These are phyloP conservation scores for Sporothrix variecibatus DNA, from an alignment of 2,329 filamentous ascomycete species.

Conservation along the genomic window DNA sequence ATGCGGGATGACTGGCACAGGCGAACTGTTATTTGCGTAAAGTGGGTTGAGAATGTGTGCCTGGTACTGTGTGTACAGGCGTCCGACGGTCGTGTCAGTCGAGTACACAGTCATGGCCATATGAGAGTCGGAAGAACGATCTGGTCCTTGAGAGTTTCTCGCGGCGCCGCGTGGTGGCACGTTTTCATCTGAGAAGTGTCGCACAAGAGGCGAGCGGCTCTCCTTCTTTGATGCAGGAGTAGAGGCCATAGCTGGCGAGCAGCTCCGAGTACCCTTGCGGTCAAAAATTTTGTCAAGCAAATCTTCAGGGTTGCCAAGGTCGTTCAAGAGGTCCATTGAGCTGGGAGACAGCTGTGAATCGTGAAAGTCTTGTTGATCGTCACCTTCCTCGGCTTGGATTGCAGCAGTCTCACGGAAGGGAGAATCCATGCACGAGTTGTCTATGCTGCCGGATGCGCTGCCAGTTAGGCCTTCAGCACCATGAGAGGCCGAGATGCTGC, in stretches of 20 bases:
- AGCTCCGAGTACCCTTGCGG: not conserved
- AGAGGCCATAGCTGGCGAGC: not conserved
- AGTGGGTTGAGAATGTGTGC: slow-evolving; percentile 24
- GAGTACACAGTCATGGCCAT: slow-evolving; percentile 27
- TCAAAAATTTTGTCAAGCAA: slow-evolving; percentile 21
- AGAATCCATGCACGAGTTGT: not conserved
- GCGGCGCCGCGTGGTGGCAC: not conserved
- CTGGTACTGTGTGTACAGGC: slow-evolving; percentile 39
- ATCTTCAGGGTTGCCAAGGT: slow-evolving; percentile 2
- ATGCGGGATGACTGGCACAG: not conserved
- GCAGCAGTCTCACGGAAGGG: slow-evolving; percentile 20
- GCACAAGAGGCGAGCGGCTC: not conserved
- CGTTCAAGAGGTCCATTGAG: not conserved
- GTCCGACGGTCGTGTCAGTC: slow-evolving; percentile 39
- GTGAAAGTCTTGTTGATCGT: not conserved
- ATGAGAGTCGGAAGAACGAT: slow-evolving; percentile 22
- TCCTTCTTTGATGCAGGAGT: not conserved
- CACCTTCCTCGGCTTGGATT: not conserved
- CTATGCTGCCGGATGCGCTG: not conserved
- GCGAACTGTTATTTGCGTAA: slow-evolving; percentile 3
- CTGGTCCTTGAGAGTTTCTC: not conserved
- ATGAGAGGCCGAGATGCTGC: slow-evolving; percentile 25
- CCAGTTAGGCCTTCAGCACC: not conserved
- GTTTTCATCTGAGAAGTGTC: not conserved
- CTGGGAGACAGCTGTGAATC: not conserved